Evolutionary conservation across 108 stramenopile genomes (phyloP), one percentile per base, ranked within the genome.

Genomic region (Cyclotella baltica): DNA sequence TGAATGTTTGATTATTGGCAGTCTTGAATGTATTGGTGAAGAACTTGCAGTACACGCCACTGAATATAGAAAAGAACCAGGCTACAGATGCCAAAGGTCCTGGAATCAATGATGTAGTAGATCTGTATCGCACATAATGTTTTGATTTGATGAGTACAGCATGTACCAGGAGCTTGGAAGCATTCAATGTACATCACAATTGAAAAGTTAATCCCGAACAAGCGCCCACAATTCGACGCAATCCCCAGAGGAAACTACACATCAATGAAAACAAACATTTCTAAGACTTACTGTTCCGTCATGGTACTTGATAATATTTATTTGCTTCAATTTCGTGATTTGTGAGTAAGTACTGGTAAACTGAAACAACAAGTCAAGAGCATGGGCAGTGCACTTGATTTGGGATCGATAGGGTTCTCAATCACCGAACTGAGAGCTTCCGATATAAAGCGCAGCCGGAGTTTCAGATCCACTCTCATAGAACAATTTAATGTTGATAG

Each of bases 31-130:
- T 52, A 38, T 30, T 38, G 67, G 67, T 43, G 19, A 67, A 29
- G 22, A 67, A 67, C 23, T 67, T 67, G 51, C 67, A 67, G 50
- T 52, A 52, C 9, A 67, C 31, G 13, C 33, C 67, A 30, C 50
- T 50, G n/a, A 67, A 52, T 33, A 50, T 23, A 19, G 50, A 50
- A 4, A 67, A 31, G 50, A 67, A 52, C 50, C 48, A 67, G 67
- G 67, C 67, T 10, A 38, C 67, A 4, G 50, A 30, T 11, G n/a
- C 67, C 5, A 67, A 33, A 15, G 52, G 63, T 43, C 23, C 63
- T 13, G 63, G 19, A 27, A 43, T 38, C 38, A 43, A 9, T 43
- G 38, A 5, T 38, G 25, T 23, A 6, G 30, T 27, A 22, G 59
- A 33, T 61, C 59, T 61, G 59, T 9, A 48, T n/a, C 18, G 19